These are phyloP conservation scores for Saccharomyces kudriavzevii DNA, from an alignment of 805 yeast genomes.

Conservation along the genomic window DNA sequence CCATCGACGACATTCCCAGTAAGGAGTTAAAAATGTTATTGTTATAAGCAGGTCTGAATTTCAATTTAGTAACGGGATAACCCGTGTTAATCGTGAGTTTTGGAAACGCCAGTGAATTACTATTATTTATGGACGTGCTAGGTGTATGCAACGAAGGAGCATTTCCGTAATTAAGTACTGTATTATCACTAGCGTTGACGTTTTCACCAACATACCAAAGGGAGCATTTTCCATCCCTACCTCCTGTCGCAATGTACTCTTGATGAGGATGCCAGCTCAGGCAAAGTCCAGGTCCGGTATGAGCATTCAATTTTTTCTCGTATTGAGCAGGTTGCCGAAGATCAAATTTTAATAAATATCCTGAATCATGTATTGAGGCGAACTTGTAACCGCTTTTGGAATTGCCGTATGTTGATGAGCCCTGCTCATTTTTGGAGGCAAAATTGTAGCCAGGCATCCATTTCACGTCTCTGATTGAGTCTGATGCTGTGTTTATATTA, in stretches of 20 bases:
- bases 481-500: conserved; percentile 48
- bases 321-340: conserved; percentile 52
- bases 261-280: conserved; percentile 80
- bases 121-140: conserved; percentile 6
- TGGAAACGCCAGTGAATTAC: conserved; percentile 36
- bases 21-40: conserved; percentile 46
- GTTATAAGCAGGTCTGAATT: conserved; percentile 25
- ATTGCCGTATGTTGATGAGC: conserved; percentile 31
- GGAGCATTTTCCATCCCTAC: conserved; percentile 60
- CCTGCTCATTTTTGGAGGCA: conserved; percentile 33
- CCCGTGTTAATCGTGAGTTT: conserved; percentile 67
- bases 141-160: conserved; percentile 33
- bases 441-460: conserved; percentile 37
- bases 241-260: conserved; percentile 84
- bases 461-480: conserved; percentile 54
- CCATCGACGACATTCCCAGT: conserved; percentile 64
- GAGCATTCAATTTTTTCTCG: conserved; percentile 77
- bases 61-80: conserved; percentile 59
- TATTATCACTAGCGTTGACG: conserved; percentile 2
- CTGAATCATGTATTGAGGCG: conserved; percentile 81
- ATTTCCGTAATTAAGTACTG: conserved; percentile 45
- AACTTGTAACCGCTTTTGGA: conserved; percentile 38
- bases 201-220: conserved; percentile 30
- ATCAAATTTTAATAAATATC: conserved; percentile 82
- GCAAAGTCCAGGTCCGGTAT: conserved; percentile 83